Base-by-base conservation (phyloP, 768 basidiomycete genomes). In the Dioszegia aurantiaca region DNA sequence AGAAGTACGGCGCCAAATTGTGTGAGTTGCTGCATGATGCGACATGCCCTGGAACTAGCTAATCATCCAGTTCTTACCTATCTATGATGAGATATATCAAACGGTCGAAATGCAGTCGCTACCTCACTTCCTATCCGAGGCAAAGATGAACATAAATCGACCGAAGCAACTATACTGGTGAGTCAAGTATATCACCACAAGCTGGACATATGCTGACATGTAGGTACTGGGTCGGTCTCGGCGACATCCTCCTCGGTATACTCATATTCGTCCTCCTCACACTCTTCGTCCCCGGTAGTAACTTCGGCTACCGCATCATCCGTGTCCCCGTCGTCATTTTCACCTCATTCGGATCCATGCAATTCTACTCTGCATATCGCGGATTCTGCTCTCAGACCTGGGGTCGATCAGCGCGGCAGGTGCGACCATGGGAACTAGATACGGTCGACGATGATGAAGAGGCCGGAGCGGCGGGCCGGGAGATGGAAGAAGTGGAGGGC, bases 351-450 rank as follows among this genome's bases (percentile, higher is more conserved):
- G 72, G 69, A 2, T 33, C 56, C 6, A 69, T 65, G 68, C 69
- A 70, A 47, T 47, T 60, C 0, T 71, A 71, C 40, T 74, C 72
- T 17, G 69, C 69, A 6, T 60, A 52, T 23, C 59, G 72, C 40
- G 72, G 72, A 3, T 74, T 74, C 64, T 74, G 72, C 48, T 37
- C 58, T 24, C 69, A 70, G 30, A 62, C 70, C 1, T 74, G 72
- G 72, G 68, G 65, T 0, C 40, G 72, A 42, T 41, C 49, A 2
- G 53, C 55, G 41, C 59, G 68, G 27, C 72, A 74, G 54, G 52
- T 74, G 40, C 48, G 58, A 44, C 72, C 72, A 0, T 74, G 72
- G 72, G 72, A 74, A 39, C 59, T 74, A 67, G 68, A 70, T 31
- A 41, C 16, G 16, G 11, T 63, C 19, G 65, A 57, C 17, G 57